Conservation (phyloP, 768 basidiomycete species). For the Naganishia vaughanmartiniae region DNA sequence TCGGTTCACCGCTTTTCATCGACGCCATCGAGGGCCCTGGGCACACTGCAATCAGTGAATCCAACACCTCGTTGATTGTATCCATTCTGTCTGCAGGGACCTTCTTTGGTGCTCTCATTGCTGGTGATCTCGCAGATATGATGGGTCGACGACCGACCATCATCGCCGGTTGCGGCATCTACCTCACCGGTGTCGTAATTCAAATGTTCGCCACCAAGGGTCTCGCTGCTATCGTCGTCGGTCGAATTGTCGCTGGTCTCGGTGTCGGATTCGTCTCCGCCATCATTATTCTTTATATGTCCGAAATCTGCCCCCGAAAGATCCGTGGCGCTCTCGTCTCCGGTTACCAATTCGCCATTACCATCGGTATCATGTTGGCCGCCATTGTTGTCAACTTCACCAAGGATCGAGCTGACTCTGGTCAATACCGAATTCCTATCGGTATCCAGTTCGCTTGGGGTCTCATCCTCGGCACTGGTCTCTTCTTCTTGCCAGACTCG, state of each 20-base stretch:
- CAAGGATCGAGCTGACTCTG: slow-evolving; percentile 45
- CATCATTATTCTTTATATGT: slow-evolving; percentile 53
- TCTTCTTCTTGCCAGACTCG: slow-evolving; percentile 53
- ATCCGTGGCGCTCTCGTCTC: slow-evolving; percentile 53
- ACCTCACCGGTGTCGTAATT: slow-evolving; percentile 46
- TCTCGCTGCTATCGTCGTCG: slow-evolving; percentile 46
- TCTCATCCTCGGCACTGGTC: slow-evolving; percentile 46
- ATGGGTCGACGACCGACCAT: slow-evolving; percentile 51
- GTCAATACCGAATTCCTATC: slow-evolving; percentile 51
- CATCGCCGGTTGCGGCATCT: slow-evolving; percentile 43
- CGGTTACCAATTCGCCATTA: slow-evolving; percentile 53
- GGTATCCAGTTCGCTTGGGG: slow-evolving; percentile 39
- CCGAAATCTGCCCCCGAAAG: slow-evolving; percentile 51
- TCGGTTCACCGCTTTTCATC: slow-evolving; percentile 26
- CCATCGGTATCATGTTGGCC: slow-evolving; percentile 52
- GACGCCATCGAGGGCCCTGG: slow-evolving; percentile 26
- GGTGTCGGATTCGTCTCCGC: slow-evolving; percentile 43
- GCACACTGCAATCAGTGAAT: slow-evolving; percentile 30
- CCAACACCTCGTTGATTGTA: slow-evolving; percentile 50
- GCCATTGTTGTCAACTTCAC: slow-evolving; percentile 51
- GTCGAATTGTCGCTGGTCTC: slow-evolving; percentile 51
- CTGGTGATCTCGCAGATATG: slow-evolving; percentile 54
- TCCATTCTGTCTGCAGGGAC: slow-evolving; percentile 54
- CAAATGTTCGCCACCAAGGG: slow-evolving; percentile 47
- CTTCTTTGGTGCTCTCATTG: slow-evolving; percentile 53